phyloP scores from a whole-genome alignment of 2,329 filamentous ascomycete genomes.

The Diaporthe sp. region DNA sequence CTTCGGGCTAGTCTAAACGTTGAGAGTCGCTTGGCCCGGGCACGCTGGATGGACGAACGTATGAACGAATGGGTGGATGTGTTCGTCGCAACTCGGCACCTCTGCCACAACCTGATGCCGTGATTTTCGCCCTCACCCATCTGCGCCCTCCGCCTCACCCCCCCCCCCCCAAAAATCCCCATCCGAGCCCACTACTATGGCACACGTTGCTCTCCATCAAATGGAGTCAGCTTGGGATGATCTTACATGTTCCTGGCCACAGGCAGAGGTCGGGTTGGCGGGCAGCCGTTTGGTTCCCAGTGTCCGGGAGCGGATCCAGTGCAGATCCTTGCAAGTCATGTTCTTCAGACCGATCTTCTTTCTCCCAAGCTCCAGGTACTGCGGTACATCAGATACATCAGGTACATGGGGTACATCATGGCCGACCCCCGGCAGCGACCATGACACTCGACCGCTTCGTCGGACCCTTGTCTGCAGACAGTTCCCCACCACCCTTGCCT shows the following conservation, averaged over 20 bases:
- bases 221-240: slow-evolving; percentile 35
- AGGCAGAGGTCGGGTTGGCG: slow-evolving; percentile 35
- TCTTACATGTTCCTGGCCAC: slow-evolving; percentile 33
- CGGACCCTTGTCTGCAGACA: slow-evolving; percentile 39
- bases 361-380: background rate
- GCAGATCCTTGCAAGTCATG: slow-evolving; percentile 40
- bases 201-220: slow-evolving; percentile 3
- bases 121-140: background rate
- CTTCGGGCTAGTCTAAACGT: slow-evolving; percentile 38
- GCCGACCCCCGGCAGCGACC: slow-evolving; percentile 22
- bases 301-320: slow-evolving; percentile 29
- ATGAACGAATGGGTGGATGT: slow-evolving; percentile 21
- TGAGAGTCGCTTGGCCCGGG: slow-evolving; percentile 27
- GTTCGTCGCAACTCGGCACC: slow-evolving; percentile 40
- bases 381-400: slow-evolving; percentile 8
- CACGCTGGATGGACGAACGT: slow-evolving; percentile 16
- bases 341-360: slow-evolving; percentile 32
- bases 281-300: slow-evolving; percentile 38
- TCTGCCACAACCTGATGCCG: slow-evolving; percentile 30
- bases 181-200: slow-evolving; percentile 1
- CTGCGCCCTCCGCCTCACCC: background rate
- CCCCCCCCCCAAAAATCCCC: background rate
- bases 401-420: slow-evolving; percentile 16
- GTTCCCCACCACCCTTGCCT: slow-evolving; percentile 40
- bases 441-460: slow-evolving; percentile 32